Evolutionary conservation across 768 basidiomycete species (phyloP).

Genomic region (Asterophora parasitica): DNA sequence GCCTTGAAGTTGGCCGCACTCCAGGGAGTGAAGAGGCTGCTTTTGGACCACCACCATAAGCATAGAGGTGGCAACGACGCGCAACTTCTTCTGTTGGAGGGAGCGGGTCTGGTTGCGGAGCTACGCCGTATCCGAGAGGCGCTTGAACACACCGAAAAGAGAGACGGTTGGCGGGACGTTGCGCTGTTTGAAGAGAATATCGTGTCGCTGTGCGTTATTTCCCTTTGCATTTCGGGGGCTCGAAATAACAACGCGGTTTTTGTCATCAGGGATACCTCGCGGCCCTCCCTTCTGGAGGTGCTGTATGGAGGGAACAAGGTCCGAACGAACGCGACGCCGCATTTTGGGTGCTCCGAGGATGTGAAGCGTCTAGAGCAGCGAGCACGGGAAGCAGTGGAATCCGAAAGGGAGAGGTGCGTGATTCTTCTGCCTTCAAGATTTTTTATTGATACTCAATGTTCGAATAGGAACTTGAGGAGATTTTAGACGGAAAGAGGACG

Average conservation of each 20-base stretch:
- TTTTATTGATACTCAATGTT: not conserved
- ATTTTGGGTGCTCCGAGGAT: not conserved
- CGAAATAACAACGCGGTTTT: not conserved
- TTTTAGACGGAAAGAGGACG: constrained; percentile 3
- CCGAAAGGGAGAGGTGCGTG: constrained; percentile 8
- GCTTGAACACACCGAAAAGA: not conserved
- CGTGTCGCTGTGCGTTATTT: constrained; percentile 2
- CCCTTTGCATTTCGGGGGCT: not conserved
- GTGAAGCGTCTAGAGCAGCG: not conserved
- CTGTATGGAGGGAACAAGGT: not conserved
- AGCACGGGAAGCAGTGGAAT: constrained; percentile 5
- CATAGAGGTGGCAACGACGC: not conserved
- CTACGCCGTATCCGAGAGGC: constrained; percentile 3
- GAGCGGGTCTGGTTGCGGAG: constrained; percentile 20
- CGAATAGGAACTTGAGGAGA: constrained; percentile 4
- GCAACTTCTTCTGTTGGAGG: constrained; percentile 21
- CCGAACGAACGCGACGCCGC: constrained; percentile 7
- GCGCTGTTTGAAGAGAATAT: not conserved
- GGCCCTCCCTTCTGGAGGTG: not conserved
- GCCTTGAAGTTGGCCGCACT: too few relatives aligned
- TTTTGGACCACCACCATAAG: not conserved
- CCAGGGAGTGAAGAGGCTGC: constrained; percentile 7
- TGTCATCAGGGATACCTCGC: not conserved
- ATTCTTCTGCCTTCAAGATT: not conserved
- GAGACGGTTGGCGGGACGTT: constrained; percentile 1